Evolutionary conservation across 2,329 filamentous ascomycete species (phyloP), one percentile per base, ranked within the genome.

Genomic region (Aspergillus unguis): DNA sequence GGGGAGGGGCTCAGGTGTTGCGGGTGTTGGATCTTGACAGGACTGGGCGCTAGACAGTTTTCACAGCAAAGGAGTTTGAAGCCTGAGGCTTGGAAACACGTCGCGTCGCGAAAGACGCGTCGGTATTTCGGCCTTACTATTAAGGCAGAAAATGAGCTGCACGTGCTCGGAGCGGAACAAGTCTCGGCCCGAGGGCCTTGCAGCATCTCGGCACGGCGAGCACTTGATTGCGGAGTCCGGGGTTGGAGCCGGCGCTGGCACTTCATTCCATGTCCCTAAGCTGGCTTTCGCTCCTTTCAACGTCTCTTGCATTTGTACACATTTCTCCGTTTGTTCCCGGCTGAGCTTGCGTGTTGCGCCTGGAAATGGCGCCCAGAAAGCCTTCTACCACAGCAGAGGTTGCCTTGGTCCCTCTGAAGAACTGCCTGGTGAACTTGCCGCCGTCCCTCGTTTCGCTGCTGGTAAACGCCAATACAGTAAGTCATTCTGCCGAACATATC

Each of bases 381-480:
- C 70, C 77, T 36, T 67, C 88, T 40, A 85, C 86, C 32, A 80
- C 87, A 56, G 91, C 90, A 54, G 92, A 96, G 75, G 81, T 97
- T 60, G 87, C 87, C 50, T 81, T 97, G 55, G 84, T 90, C 44
- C 89, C 92, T 62, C 81, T 97, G 54, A 95, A 95, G 78, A 97
- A 87, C 71, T 99, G 94, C 74, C 80, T 99, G 48, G 89, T 96
- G 70, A 97, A 97, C 74, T 82, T 99, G 46, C 94, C 94, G 44
- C 75, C 88, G 4, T 87, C 89, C 27, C 78, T 99, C 52, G 91
- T 95, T 52, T 86, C 89, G 33, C 75, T 96, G 49, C 82, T 99
- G 45, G 84, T 92, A 62, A 95, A 92, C 74, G 83, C 92, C 62
- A 95, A 97, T 69, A 92, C 92, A 40, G 89, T 95, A 79, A 74